Evolutionary conservation across 148 eudicot genomes (phyloP).

Genomic region (Vaccinium vitisidaea): DNA sequence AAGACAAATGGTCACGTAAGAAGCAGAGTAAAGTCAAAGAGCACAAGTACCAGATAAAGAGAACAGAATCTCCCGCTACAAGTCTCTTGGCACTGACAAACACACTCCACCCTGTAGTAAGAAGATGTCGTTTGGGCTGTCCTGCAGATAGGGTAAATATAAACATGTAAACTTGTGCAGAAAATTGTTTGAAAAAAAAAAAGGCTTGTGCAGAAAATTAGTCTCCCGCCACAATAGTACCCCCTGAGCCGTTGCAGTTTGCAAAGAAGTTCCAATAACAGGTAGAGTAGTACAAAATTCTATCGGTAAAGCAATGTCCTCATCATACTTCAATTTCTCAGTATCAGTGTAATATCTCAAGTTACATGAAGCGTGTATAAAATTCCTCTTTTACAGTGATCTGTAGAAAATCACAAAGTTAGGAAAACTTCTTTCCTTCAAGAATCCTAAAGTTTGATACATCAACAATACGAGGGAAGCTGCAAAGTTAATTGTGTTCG

Average conservation of each 20-base stretch:
- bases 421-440: background rate
- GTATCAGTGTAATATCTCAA: background rate
- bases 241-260: background rate
- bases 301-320: background rate
- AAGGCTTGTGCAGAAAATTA: background rate
- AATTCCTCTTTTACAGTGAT: background rate
- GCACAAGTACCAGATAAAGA: conserved; percentile 74
- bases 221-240: background rate
- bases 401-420: background rate
- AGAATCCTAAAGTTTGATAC: background rate
- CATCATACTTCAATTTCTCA: background rate
- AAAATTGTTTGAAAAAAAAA: background rate
- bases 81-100: conserved; percentile 99
- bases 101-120: conserved; percentile 99
- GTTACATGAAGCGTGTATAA: background rate
- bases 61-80: conserved; percentile 97
- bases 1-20: background rate
- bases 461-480: background rate
- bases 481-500: background rate
- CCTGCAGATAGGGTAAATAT: conserved; percentile 54
- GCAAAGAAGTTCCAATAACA: background rate
- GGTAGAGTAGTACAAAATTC: background rate
- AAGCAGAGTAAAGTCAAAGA: background rate
- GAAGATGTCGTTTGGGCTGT: conserved; percentile 98
- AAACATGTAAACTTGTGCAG: conserved; percentile 9